phyloP scores from a whole-genome alignment of 371 early-diverging fungal genomes.

The Rhizopus sp. region DNA sequence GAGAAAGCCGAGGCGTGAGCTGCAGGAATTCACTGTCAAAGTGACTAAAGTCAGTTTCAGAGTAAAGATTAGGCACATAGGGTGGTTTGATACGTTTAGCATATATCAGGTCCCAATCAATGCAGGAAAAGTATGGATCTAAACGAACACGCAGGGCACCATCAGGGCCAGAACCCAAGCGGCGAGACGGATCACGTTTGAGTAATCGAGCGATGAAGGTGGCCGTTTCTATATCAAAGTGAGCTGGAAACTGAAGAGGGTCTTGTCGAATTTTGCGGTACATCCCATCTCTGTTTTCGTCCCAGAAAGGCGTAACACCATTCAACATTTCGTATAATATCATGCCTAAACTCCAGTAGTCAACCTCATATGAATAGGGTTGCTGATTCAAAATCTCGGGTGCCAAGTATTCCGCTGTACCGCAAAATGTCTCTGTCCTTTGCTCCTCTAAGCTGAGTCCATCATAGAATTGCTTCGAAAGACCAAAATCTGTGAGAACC shows the following conservation, averaged over 20 bases:
- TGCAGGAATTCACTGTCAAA: conserved; percentile 65
- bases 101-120: conserved; percentile 72
- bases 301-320: conserved; percentile 79
- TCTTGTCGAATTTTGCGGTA: conserved; percentile 76
- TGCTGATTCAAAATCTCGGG: conserved; percentile 86
- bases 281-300: conserved; percentile 75
- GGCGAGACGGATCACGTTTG: conserved; percentile 64
- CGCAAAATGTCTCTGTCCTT: conserved; percentile 90
- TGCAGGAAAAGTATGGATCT: conserved; percentile 66
- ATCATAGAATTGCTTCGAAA: conserved; percentile 66
- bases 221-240: conserved; percentile 57
- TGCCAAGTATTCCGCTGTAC: conserved; percentile 90
- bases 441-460: conserved; percentile 36
- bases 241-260: conserved; percentile 68
- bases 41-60: conserved; percentile 60
- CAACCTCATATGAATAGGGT: conserved; percentile 88
- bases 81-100: conserved; percentile 61
- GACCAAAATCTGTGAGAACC: conserved; percentile 89
- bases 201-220: conserved; percentile 62
- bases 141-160: conserved; percentile 55
- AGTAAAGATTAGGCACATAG: conserved; percentile 50
- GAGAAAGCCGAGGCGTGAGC: conserved; percentile 51
- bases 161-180: conserved; percentile 59
- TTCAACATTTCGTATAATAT: conserved; percentile 84
- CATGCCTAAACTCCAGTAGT: conserved; percentile 97